Evolutionary conservation across 179 eudicot species (phyloP), one percentile per base, ranked within the genome.

Genomic region (Spergularia azorica): DNA sequence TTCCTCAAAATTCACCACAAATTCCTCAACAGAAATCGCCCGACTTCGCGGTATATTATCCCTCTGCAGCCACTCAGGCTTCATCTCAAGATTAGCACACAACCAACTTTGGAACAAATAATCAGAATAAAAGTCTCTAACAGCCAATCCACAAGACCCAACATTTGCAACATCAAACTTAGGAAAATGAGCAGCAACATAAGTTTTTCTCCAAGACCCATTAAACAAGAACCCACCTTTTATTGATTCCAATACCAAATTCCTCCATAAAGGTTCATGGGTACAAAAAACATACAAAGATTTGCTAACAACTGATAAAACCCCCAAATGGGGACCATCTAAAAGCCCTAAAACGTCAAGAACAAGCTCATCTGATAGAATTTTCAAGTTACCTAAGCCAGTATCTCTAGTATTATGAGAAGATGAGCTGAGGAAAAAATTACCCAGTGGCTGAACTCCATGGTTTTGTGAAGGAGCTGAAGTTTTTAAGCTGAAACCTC

Each of bases 81-180:
- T 95, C 97, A 95, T 95, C 81, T 93, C 98, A 79, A 95, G 97
- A 80, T 91, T 93, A 43, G 98, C 98, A 89, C 98, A 95, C 4
- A 95, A 83, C 98, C 98, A 95, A 71, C 98, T 95, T 73, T 95
- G 98, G 67, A 95, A 95, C 87, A 95, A 71, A 83, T 90, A 95
- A 89, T 95, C 98, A 70, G 97, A 91, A 76, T 91, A 95, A 72
- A 95, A 95, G 76, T 95, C 97, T 69, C 86, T 81, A 78, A 95
- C 82, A 70, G 60, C 78, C 77, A 95, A 85, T 46, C 87, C 84
- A 52, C 62, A 81, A 46, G 64, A 77, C 66, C 83, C 83, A 54
- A 76, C 54, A 46, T 57, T 63, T 7, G 81, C 67, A 75, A 77
- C 75, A 70, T 58, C 77, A 71, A 79, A 85, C 6, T 70, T 59